These are phyloP conservation scores for Dactylonectria macrodidyma DNA, from an alignment of 2,329 filamentous ascomycete species.

Conservation along the genomic window DNA sequence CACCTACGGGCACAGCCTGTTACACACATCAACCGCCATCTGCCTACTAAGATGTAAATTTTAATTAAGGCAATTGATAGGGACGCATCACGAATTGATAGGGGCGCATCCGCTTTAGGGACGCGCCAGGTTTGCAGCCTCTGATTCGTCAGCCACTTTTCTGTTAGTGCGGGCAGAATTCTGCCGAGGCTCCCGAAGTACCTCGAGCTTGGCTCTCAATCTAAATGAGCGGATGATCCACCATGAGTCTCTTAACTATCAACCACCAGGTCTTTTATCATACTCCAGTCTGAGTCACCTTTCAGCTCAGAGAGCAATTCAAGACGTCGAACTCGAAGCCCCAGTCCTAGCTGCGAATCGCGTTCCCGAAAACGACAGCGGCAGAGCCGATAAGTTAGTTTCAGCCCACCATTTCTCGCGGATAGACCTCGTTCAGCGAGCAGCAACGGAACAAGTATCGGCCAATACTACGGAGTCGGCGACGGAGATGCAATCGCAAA, in stretches of 20 bases:
- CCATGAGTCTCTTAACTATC: not conserved
- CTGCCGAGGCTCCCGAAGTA: too few relatives aligned
- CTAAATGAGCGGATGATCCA: not conserved
- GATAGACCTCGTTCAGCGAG: not conserved
- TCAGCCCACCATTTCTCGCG: conserved; percentile 1
- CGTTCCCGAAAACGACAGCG: not conserved
- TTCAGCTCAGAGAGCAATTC: too few relatives aligned
- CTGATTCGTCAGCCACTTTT: not conserved
- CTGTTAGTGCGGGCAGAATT: not conserved
- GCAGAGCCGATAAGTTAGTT: conserved; percentile 1
- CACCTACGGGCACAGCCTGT: too few relatives aligned
- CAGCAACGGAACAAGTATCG: conserved; percentile 3
- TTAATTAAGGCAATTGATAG: too few relatives aligned
- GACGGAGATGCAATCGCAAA: conserved; percentile 14
- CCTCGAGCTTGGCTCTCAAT: too few relatives aligned
- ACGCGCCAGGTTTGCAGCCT: too few relatives aligned
- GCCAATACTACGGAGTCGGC: conserved; percentile 10
- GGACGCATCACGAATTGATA: too few relatives aligned
- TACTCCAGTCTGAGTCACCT: conserved; percentile 4
- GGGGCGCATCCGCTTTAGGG: too few relatives aligned
- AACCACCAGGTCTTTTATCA: not conserved
- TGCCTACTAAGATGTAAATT: too few relatives aligned
- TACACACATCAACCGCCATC: too few relatives aligned
- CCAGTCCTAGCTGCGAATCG: conserved; percentile 1
- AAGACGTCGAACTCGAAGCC: conserved; percentile 8